These are phyloP conservation scores for Salix arbutifolia DNA, from an alignment of 345 rosid species.

Conservation along the genomic window DNA sequence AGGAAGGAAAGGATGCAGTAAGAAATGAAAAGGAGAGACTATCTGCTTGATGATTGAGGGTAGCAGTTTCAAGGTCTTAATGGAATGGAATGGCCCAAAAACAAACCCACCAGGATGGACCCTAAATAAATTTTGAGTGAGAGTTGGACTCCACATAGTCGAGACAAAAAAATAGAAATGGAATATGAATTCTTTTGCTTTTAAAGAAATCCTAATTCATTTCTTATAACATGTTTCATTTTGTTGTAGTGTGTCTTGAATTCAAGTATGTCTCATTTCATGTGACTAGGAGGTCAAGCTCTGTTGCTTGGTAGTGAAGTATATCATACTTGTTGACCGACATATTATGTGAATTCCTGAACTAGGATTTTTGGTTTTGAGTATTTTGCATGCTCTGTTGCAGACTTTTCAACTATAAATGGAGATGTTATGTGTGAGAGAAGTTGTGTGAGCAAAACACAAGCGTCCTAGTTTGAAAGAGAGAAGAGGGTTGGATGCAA, in stretches of 20 bases:
- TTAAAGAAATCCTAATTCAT: background rate
- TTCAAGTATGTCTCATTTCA: background rate
- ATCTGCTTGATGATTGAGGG: background rate
- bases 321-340: background rate
- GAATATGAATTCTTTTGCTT: background rate
- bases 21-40: background rate
- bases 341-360: background rate
- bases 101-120: background rate
- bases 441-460: background rate
- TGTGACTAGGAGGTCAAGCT: background rate
- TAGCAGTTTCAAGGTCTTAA: background rate
- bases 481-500: background rate
- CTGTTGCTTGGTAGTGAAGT: background rate
- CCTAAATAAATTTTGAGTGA: background rate
- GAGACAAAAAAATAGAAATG: background rate
- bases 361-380: background rate
- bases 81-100: background rate
- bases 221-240: background rate
- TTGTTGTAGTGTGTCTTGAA: background rate
- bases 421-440: background rate
- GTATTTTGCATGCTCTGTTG: background rate
- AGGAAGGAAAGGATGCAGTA: background rate
- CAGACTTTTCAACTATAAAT: background rate
- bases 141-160: background rate
- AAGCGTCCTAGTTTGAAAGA: background rate